Evolutionary conservation across 305 asterid genomes (phyloP).

Genomic region (Plantago coronopus): DNA sequence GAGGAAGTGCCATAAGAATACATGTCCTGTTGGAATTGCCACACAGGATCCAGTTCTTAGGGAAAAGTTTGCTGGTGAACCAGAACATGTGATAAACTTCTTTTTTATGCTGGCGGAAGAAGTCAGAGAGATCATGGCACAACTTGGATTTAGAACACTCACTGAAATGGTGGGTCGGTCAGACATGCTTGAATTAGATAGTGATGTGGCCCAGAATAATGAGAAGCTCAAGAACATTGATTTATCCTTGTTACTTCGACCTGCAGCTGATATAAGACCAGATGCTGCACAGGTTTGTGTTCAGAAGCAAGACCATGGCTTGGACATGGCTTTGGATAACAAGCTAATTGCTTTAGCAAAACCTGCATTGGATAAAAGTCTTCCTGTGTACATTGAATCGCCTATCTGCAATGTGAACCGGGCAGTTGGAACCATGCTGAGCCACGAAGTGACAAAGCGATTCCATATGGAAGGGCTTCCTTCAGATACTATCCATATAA

Average conservation of each 20-base stretch:
- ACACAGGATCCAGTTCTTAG: slow-evolving; percentile 98
- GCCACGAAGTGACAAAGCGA: slow-evolving; percentile 90
- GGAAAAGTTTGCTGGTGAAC: slow-evolving; percentile 95
- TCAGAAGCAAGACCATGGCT: slow-evolving; percentile 95
- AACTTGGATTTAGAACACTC: slow-evolving; percentile 80
- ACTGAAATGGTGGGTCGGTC: slow-evolving; percentile 95
- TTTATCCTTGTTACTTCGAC: slow-evolving; percentile 81
- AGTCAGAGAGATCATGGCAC: slow-evolving; percentile 88
- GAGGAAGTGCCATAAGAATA: slow-evolving; percentile 99
- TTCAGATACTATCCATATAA: slow-evolving; percentile 79
- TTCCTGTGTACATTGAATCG: slow-evolving; percentile 85
- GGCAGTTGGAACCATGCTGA: slow-evolving; percentile 97
- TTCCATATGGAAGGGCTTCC: slow-evolving; percentile 77
- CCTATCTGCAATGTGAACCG: slow-evolving; percentile 87
- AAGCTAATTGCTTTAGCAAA: slow-evolving; percentile 58
- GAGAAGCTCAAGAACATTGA: slow-evolving; percentile 87
- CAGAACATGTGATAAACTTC: slow-evolving; percentile 97
- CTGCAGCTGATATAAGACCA: slow-evolving; percentile 97
- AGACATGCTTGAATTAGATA: slow-evolving; percentile 90
- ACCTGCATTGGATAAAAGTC: slow-evolving; percentile 71
- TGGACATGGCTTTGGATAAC: slow-evolving; percentile 95
- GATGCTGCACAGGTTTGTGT: slow-evolving; percentile 94
- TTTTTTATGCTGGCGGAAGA: slow-evolving; percentile 99
- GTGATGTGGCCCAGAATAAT: slow-evolving; percentile 56
- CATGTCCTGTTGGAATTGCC: slow-evolving; percentile 98